A percentile compares a stretch with the other conserved stretches of the same genome.
Conservation (phyloP, 257 asterid genomes). For the Marsdenia floribunda region DNA sequence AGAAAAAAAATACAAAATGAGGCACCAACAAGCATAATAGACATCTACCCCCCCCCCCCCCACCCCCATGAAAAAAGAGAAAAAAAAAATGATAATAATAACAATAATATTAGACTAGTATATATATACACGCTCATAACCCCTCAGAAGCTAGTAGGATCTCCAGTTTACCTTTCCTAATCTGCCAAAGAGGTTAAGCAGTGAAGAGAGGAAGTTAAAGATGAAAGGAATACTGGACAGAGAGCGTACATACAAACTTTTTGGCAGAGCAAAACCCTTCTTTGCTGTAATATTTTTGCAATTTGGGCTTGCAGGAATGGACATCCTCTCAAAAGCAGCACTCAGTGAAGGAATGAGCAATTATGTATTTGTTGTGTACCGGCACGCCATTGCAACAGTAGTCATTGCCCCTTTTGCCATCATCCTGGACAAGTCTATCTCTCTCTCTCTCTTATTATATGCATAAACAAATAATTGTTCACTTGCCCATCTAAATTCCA, state of each 20-base stretch:
- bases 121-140: not conserved
- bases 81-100: not conserved
- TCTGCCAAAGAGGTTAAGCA: not conserved
- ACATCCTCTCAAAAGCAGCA: conserved; percentile 76
- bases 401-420: conserved; percentile 84
- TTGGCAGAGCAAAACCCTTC: conserved; percentile 56
- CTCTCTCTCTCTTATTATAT: not conserved
- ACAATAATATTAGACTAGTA: not conserved
- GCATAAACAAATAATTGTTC: not conserved
- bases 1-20: no score
- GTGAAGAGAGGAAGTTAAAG: not conserved
- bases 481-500: not conserved
- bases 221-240: conserved; percentile 18
- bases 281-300: conserved; percentile 70
- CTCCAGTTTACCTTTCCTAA: not conserved
- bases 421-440: conserved; percentile 55
- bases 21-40: not conserved
- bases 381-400: conserved; percentile 73
- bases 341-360: conserved; percentile 93
- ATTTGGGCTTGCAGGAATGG: conserved; percentile 92
- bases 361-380: conserved; percentile 80
- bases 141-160: not conserved
- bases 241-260: conserved; percentile 19
- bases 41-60: no score
- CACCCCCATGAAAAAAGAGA: no score